These are phyloP conservation scores for Plasmodium adleri DNA, from an alignment of 169 alveolate species.

Conservation along the genomic window DNA sequence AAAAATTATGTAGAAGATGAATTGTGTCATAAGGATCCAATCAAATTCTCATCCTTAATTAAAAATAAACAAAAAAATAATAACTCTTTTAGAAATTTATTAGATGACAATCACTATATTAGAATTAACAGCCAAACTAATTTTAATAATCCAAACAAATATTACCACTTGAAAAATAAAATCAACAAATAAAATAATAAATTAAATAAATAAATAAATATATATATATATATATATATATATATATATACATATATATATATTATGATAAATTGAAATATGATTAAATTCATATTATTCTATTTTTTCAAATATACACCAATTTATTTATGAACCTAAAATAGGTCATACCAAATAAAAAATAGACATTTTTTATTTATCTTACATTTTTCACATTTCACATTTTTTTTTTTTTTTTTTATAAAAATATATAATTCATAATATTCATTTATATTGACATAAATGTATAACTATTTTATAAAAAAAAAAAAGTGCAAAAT, in stretches of 20 bases:
- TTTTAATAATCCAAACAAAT: slow-evolving; percentile 8
- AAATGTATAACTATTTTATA: neutral
- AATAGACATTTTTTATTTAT: neutral
- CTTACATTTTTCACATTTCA: neutral
- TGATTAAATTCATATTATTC: neutral
- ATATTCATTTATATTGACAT: slow-evolving; percentile 8
- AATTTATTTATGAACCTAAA: too few relatives aligned
- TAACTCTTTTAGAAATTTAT: slow-evolving; percentile 7
- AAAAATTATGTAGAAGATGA: neutral
- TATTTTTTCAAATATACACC: neutral
- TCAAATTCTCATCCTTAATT: slow-evolving; percentile 20
- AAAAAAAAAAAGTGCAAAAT: slow-evolving; percentile 4
- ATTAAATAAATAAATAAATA: too few relatives aligned
- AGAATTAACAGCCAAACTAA: neutral
- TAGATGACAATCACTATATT: neutral
- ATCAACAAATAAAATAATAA: too few relatives aligned
- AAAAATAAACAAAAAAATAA: slow-evolving; percentile 6
- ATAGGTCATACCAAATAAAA: too few relatives aligned
- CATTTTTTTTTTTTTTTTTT: neutral
- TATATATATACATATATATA: too few relatives aligned
- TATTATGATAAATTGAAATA: too few relatives aligned
- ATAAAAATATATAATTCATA: slow-evolving; percentile 14
- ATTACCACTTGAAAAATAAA: neutral
- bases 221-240: too few relatives aligned
- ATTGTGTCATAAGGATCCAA: slow-evolving; percentile 11